Evolutionary conservation across 2,329 filamentous ascomycete species (phyloP).

Genomic region (Epichloe elymi): DNA sequence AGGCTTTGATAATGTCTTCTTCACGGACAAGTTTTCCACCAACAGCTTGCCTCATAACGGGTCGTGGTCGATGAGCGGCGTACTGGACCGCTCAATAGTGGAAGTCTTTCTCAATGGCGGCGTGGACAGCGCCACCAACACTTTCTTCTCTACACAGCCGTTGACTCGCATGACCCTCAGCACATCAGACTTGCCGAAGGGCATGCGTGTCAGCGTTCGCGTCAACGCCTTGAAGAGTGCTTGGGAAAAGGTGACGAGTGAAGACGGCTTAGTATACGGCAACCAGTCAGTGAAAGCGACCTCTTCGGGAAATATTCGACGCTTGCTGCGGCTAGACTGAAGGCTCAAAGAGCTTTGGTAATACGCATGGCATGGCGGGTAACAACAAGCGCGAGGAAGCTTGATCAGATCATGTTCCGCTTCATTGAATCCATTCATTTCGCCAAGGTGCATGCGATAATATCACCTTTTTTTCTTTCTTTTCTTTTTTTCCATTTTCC

Average conservation of each 20-base stretch:
- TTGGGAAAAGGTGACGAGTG: slow-evolving; percentile 9
- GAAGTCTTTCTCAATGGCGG: slow-evolving; percentile 23
- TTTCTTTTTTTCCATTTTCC: too few species aligned
- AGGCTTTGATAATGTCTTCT: slow-evolving; percentile 19
- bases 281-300: slow-evolving; percentile 2
- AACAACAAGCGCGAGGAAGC: too few species aligned
- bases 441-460: too few species aligned
- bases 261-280: slow-evolving; percentile 5
- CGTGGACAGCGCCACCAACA: slow-evolving; percentile 19
- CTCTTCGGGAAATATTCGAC: background rate
- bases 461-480: background rate
- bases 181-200: slow-evolving; percentile 10
- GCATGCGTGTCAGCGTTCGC: slow-evolving; percentile 10
- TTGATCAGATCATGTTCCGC: background rate
- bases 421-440: background rate
- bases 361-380: background rate
- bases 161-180: slow-evolving; percentile 13
- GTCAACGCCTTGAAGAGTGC: slow-evolving; percentile 15
- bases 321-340: background rate
- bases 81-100: slow-evolving; percentile 22
- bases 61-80: slow-evolving; percentile 18
- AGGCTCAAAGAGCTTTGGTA: background rate
- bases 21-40: slow-evolving; percentile 18
- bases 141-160: slow-evolving; percentile 17
- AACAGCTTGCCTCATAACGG: slow-evolving; percentile 8